Conservation (phyloP, 805 yeast genomes). For the Torulaspora delbrueckii region DNA sequence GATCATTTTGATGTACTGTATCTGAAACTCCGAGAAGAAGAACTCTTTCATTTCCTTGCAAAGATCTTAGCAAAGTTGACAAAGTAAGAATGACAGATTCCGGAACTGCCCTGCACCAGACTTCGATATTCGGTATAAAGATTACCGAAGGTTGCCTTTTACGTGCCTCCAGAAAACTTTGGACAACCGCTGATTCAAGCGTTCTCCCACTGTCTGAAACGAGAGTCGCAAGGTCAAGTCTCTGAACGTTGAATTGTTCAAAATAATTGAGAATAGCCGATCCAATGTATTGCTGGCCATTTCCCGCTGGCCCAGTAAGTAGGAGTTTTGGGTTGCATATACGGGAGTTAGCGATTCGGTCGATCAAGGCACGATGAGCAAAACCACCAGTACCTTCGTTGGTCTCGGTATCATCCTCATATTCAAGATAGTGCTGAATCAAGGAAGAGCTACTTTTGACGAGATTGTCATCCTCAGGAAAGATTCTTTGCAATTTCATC, state of each 20-base stretch:
- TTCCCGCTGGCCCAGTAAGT: constrained; percentile 67
- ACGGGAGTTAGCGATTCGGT: constrained; percentile 50
- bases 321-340: constrained; percentile 78
- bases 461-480: constrained; percentile 46
- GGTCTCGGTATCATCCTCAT: constrained; percentile 32
- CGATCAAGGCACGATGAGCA: constrained; percentile 56
- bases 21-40: constrained; percentile 71
- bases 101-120: constrained; percentile 66
- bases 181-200: constrained; percentile 79
- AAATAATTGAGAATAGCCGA: constrained; percentile 74
- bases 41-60: constrained; percentile 68
- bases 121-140: constrained; percentile 75
- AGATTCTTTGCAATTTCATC: constrained; percentile 45
- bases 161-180: constrained; percentile 78
- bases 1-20: constrained; percentile 42
- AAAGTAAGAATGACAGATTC: constrained; percentile 68
- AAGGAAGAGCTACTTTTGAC: constrained; percentile 24
- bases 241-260: constrained; percentile 87
- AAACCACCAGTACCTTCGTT: constrained; percentile 58
- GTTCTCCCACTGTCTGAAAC: constrained; percentile 75
- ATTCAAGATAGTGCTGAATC: constrained; percentile 34
- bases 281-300: constrained; percentile 82
- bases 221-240: constrained; percentile 72
- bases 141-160: constrained; percentile 86
- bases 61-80: constrained; percentile 58